Evolutionary conservation across 1,284 basidiomycete species (phyloP), one percentile per base, ranked within the genome.

Genomic region (Butyriboletus regius): DNA sequence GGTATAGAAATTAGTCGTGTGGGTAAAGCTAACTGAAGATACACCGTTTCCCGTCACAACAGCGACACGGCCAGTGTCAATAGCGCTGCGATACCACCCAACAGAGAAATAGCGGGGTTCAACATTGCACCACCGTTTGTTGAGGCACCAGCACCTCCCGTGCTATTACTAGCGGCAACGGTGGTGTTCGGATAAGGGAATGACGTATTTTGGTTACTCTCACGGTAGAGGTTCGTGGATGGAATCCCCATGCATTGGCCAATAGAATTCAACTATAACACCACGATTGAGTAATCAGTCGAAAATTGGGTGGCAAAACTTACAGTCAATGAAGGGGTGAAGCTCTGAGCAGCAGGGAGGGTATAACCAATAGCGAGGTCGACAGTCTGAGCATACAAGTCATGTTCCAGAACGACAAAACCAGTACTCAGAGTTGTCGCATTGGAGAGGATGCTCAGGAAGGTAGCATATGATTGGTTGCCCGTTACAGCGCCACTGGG

Each of bases 401-500:
- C 91, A 64, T 95, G 91, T 66, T 89, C 75, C 47, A 98, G 77
- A 40, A 95, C 91, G 63, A 93, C 84, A 75, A 95, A 95, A 37
- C 83, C 83, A 43, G 76, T 81, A 48, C 76, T 57, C 34, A 88
- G 60, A 14, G 60, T 60, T 3, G 78, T 72, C 0, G 85, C 82
- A 55, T 85, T 83, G 34, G 63, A 67, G 28, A 88, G 75, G 60
- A 88, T 84, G 26, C 60, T 59, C 57, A 85, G 61, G 68, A 88
- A 88, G 48, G 74, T 75, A 51, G 71, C 61, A 57, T 76, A 77
- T 20, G 81, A 79, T 34, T 77, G 66, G 44, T 60, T 60, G 40
- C 82, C 86, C 41, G 72, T 81, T 10, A 85, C 81, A 22, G 70
- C 54, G 26, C 90, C 90, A 56, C 78, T 85, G 42, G 85, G 78